Percentiles rank a stretch among this genome's conserved stretches.
Conservation (phyloP, 805 yeast genomes). For the Kazachstania kunashirensis region DNA sequence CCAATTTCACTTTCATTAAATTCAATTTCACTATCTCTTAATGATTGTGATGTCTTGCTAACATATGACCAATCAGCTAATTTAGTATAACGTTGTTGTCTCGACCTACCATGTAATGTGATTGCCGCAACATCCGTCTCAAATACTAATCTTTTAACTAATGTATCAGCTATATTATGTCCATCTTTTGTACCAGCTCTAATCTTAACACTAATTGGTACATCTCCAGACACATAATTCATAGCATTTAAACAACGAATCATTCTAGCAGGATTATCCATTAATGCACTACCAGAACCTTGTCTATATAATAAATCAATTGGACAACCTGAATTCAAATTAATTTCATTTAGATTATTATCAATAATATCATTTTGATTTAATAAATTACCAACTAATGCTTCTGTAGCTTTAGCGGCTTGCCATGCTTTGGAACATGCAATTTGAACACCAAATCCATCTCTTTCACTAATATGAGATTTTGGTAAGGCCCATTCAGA, state of each 20-base stretch:
- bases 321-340: constrained; percentile 95
- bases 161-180: constrained; percentile 75
- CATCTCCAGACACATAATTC: constrained; percentile 81
- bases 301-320: constrained; percentile 87
- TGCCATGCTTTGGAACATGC: constrained; percentile 91
- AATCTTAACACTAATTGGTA: constrained; percentile 85
- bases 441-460: constrained; percentile 88
- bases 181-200: constrained; percentile 84
- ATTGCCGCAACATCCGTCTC: constrained; percentile 84
- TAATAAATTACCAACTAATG: constrained; percentile 31
- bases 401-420: constrained; percentile 87
- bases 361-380: constrained; percentile 37
- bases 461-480: constrained; percentile 72
- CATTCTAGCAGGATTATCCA: constrained; percentile 81
- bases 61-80: constrained; percentile 93
- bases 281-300: constrained; percentile 91
- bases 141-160: constrained; percentile 59
- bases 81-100: constrained; percentile 89
- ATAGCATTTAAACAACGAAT: constrained; percentile 73
- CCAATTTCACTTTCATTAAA: constrained; percentile 57
- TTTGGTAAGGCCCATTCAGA: constrained; percentile 97
- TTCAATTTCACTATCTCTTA: constrained; percentile 46
- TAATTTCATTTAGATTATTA: constrained; percentile 60
- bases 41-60: constrained; percentile 56
- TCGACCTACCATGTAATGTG: constrained; percentile 90